Evolutionary conservation across 805 yeast genomes (phyloP).

Genomic region (Pichia exigua): DNA sequence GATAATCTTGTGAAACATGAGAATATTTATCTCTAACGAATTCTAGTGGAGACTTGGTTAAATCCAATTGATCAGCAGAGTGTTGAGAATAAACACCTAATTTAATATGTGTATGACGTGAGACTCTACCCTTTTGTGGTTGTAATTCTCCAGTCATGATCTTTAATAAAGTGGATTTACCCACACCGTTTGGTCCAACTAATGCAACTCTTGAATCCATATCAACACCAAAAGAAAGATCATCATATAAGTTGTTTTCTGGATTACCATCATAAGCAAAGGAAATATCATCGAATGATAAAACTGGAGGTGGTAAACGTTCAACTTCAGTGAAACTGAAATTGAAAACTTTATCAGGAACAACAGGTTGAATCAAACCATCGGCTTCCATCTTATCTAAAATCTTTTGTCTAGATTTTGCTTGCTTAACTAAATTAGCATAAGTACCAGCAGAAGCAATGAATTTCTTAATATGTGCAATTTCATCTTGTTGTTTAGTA

Average conservation of each 20-base stretch:
- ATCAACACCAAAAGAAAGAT: constrained; percentile 95
- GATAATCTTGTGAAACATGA: constrained; percentile 90
- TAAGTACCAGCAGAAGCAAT: constrained; percentile 99
- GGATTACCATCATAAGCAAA: constrained; percentile 80
- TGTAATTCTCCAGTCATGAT: constrained; percentile 91
- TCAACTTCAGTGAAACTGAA: constrained; percentile 94
- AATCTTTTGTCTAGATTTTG: constrained; percentile 98
- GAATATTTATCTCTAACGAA: constrained; percentile 94
- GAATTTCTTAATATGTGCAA: constrained; percentile 94
- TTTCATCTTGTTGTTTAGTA: constrained; percentile 96
- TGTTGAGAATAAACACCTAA: constrained; percentile 99
- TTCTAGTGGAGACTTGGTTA: constrained; percentile 91
- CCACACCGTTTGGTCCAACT: constrained; percentile 99
- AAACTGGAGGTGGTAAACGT: constrained; percentile 96
- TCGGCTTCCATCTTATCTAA: constrained; percentile 99
- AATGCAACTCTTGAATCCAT: constrained; percentile 98
- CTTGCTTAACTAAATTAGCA: constrained; percentile 97
- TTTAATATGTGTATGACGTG: constrained; percentile 95
- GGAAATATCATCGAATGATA: constrained; percentile 85
- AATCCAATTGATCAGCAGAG: constrained; percentile 95
- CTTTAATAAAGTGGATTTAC: constrained; percentile 92
- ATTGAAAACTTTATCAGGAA: constrained; percentile 85
- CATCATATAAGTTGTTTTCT: constrained; percentile 83
- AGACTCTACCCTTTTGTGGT: constrained; percentile 91
- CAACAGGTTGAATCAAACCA: constrained; percentile 90